These are phyloP conservation scores for Trifolium dubium DNA, from an alignment of 306 rosid genomes.

Conservation along the genomic window DNA sequence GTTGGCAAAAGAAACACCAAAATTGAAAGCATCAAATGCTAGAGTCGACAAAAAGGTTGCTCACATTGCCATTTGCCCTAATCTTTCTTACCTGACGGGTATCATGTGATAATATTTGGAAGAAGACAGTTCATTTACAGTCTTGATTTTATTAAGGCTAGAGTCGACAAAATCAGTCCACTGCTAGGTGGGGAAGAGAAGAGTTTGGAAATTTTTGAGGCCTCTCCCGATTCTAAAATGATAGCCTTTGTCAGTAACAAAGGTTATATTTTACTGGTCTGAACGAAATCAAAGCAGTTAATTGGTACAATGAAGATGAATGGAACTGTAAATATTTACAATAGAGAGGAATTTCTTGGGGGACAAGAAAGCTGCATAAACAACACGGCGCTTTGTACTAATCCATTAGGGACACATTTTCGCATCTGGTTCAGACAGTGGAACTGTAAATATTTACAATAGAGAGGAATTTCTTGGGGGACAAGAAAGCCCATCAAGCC, in stretches of 20 bases:
- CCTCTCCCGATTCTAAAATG: conserved; percentile 81
- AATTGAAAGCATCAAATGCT: conserved; percentile 81
- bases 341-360: too few species aligned
- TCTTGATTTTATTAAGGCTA: conserved; percentile 81
- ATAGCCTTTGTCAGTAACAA: conserved; percentile 90
- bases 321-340: too few species aligned
- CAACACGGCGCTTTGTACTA: conserved; percentile 42
- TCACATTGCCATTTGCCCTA: too few species aligned
- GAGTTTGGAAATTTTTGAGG: conserved; percentile 88
- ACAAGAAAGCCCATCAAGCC: conserved; percentile 42
- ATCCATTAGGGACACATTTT: conserved; percentile 40
- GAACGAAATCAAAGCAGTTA: conserved; percentile 80
- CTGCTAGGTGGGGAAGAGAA: conserved; percentile 93
- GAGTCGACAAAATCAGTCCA: conserved; percentile 80
- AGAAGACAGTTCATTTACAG: conserved; percentile 80
- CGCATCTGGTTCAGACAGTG: conserved; percentile 47
- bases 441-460: conserved; percentile 46
- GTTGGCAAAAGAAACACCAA: conserved; percentile 90
- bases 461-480: conserved; percentile 50
- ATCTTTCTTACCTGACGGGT: conserved; percentile 84
- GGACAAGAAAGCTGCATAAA: conserved; percentile 46
- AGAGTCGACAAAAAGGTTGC: too few species aligned
- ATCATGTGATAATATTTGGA: conserved; percentile 83
- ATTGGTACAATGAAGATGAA: conserved; percentile 91
- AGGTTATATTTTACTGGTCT: conserved; percentile 89